phyloP scores from a whole-genome alignment of 2,329 filamentous ascomycete genomes.

The Cordyceps cicadae region DNA sequence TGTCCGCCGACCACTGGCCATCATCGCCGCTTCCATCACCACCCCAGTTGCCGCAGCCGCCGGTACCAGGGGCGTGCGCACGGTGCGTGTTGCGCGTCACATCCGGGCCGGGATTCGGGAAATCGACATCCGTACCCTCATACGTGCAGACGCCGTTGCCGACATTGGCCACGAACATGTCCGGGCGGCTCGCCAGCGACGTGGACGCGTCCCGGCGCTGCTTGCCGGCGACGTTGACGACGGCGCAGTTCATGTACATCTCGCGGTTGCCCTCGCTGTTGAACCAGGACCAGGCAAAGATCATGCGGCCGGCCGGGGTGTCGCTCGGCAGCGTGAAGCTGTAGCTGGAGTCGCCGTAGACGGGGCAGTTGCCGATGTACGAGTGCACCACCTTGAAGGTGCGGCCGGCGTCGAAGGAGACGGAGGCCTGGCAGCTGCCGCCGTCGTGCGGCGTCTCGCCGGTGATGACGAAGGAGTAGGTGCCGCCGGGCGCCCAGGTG shows the following conservation, averaged over 20 bases:
- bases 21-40: background rate
- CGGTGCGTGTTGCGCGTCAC: constrained; percentile 26
- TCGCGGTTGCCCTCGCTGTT: constrained; percentile 56
- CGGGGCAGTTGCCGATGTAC: constrained; percentile 29
- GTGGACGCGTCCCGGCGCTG: constrained; percentile 12
- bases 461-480: constrained; percentile 44
- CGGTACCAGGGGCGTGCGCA: constrained; percentile 7
- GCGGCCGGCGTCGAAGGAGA: constrained; percentile 53
- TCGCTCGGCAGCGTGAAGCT: constrained; percentile 47
- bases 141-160: constrained; percentile 46
- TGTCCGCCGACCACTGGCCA: background rate
- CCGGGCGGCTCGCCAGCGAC: constrained; percentile 44
- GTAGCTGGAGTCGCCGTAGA: constrained; percentile 31
- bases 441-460: constrained; percentile 47
- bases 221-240: constrained; percentile 38
- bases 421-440: constrained; percentile 54
- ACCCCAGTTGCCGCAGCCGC: constrained; percentile 6
- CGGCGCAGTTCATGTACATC: constrained; percentile 64
- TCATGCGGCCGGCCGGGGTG: constrained; percentile 39
- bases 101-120: constrained; percentile 52
- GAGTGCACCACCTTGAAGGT: constrained; percentile 46
- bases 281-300: constrained; percentile 58
- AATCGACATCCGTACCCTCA: constrained; percentile 48
- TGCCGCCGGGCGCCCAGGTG: constrained; percentile 43
- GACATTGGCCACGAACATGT: constrained; percentile 61